Conservation (phyloP, 2,329 filamentous ascomycete genomes). For the Nemania serpens region DNA sequence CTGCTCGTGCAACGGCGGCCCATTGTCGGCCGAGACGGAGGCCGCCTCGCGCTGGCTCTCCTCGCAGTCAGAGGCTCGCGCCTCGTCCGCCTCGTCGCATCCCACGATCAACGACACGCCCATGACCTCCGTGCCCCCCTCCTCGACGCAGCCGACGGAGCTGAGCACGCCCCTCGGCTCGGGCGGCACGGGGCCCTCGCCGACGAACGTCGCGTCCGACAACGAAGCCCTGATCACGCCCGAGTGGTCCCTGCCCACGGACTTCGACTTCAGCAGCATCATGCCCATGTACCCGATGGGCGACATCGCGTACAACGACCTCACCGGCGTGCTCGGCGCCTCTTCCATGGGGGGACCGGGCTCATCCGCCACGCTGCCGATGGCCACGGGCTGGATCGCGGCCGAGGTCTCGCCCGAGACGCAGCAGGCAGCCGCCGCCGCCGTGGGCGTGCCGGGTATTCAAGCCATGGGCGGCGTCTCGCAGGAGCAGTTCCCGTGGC, state of each 20-base stretch:
- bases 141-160: slow-evolving; percentile 29
- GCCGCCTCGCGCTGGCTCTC: slow-evolving; percentile 25
- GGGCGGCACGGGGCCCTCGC: slow-evolving; percentile 33
- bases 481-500: slow-evolving; percentile 46
- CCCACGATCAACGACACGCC: slow-evolving; percentile 16
- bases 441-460: slow-evolving; percentile 23
- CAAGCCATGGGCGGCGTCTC: slow-evolving; percentile 18
- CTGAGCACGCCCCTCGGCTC: slow-evolving; percentile 30
- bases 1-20: slow-evolving; percentile 31
- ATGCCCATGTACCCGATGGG: slow-evolving; percentile 61
- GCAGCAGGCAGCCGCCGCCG: background rate
- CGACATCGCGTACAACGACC: slow-evolving; percentile 62
- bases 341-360: background rate
- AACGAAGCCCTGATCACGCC: slow-evolving; percentile 29
- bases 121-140: slow-evolving; percentile 1
- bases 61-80: slow-evolving; percentile 20
- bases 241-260: slow-evolving; percentile 49
- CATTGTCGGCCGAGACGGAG: slow-evolving; percentile 25
- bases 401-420: background rate
- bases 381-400: slow-evolving; percentile 5
- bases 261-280: slow-evolving; percentile 56
- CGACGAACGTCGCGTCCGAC: slow-evolving; percentile 17
- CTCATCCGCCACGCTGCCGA: slow-evolving; percentile 28
- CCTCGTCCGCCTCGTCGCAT: slow-evolving; percentile 2
- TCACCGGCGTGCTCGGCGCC: slow-evolving; percentile 48